phyloP scores from a whole-genome alignment of 1,139 yeast species.

The Suhomyces terraborum region DNA sequence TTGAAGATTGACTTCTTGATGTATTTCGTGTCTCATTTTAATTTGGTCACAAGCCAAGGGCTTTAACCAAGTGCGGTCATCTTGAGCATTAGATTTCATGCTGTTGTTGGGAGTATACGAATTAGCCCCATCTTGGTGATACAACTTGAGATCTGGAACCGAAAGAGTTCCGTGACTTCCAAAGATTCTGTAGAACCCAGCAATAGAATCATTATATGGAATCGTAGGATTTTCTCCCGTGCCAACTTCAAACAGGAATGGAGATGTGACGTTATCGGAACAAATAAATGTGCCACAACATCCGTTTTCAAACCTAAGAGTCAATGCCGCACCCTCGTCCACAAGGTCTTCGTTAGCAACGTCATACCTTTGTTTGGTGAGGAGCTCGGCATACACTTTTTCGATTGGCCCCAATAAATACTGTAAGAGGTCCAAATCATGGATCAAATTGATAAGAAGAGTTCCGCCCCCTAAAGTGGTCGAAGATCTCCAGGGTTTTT shows the following conservation, averaged over 20 bases:
- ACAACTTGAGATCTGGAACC: conserved; percentile 43
- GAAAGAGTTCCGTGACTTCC: conserved; percentile 46
- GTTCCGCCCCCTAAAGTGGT: conserved; percentile 42
- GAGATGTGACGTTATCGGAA: conserved; percentile 45
- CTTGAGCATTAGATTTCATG: conserved; percentile 15
- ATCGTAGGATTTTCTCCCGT: conserved; percentile 48
- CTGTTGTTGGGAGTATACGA: conserved; percentile 15
- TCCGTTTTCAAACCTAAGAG: conserved; percentile 40
- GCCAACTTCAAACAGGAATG: conserved; percentile 44
- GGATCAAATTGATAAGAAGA: conserved; percentile 42
- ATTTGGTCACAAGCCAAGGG: conserved; percentile 32
- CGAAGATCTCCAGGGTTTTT: conserved; percentile 44
- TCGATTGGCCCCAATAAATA: conserved; percentile 43
- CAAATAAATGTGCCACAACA: conserved; percentile 46
- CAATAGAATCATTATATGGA: conserved; percentile 34
- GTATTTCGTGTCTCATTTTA: conserved; percentile 21
- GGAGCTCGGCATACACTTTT: conserved; percentile 41
- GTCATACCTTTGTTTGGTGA: conserved; percentile 33
- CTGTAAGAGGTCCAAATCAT: conserved; percentile 45
- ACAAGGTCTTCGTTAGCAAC: conserved; percentile 23
- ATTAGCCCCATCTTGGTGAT: conserved; percentile 28
- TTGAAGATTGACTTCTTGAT: conserved; percentile 8
- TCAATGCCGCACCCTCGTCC: conserved; percentile 49
- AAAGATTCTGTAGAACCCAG: conserved; percentile 44
- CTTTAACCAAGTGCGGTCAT: conserved; percentile 34